phyloP scores from a whole-genome alignment of 2,329 filamentous ascomycete genomes.

The Colletotrichum coccodes region DNA sequence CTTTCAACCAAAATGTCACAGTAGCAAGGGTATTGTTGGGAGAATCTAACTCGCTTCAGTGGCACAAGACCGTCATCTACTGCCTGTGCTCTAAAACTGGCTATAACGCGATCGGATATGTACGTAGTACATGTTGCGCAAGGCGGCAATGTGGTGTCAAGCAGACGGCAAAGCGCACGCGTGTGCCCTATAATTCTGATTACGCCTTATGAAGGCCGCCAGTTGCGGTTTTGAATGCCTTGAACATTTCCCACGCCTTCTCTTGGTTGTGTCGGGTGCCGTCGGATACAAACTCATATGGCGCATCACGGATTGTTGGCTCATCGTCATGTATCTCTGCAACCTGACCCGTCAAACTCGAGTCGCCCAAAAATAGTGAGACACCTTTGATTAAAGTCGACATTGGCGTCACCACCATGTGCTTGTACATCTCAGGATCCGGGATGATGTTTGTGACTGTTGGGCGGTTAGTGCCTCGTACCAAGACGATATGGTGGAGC shows the following conservation, averaged over 20 bases:
- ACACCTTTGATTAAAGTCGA: not conserved
- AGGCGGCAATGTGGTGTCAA: too few species aligned
- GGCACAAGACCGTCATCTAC: too few species aligned
- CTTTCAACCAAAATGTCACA: too few species aligned
- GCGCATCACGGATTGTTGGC: not conserved
- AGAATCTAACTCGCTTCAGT: too few species aligned
- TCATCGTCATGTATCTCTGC: not conserved
- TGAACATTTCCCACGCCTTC: not conserved
- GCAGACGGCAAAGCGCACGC: too few species aligned
- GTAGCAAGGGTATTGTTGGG: too few species aligned
- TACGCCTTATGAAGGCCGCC: not conserved
- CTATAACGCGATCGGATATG: too few species aligned
- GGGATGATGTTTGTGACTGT: not conserved
- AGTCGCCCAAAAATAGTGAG: not conserved
- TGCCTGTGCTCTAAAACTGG: too few species aligned
- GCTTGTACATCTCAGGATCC: not conserved
- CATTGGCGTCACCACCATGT: not conserved
- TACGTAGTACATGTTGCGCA: too few species aligned
- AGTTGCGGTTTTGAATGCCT: not conserved
- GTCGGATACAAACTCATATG: not conserved
- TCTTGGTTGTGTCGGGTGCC: not conserved
- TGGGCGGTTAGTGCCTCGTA: not conserved
- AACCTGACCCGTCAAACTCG: not conserved
- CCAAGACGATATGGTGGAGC: not conserved
- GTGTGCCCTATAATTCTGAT: too few species aligned